A percentile compares a stretch with the other conserved stretches of the same genome.
Conservation (phyloP, 495 filamentous ascomycete species). For the Aspergillus cristatus region DNA sequence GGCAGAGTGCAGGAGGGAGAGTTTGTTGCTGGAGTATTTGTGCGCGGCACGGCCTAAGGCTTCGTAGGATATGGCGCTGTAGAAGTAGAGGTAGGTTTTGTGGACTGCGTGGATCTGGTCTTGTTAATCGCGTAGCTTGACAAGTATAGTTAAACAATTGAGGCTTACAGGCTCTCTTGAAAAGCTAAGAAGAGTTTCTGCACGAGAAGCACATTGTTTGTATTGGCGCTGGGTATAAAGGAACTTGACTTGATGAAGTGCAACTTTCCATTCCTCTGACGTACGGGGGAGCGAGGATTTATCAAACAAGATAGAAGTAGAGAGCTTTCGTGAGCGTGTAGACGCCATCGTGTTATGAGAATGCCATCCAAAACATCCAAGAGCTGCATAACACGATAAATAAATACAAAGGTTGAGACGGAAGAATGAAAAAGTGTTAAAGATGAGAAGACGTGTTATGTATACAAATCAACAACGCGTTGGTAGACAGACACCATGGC, state of each 20-base stretch:
- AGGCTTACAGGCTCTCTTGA: constrained; percentile 20
- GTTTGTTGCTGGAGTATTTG: constrained; percentile 31
- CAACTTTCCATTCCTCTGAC: constrained; percentile 23
- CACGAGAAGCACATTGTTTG: constrained; percentile 35
- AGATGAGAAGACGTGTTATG: too few relatives aligned
- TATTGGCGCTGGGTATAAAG: constrained; percentile 33
- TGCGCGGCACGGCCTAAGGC: constrained; percentile 31
- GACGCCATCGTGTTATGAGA: neutral
- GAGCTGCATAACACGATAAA: too few relatives aligned
- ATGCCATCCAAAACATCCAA: too few relatives aligned
- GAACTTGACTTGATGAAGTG: constrained; percentile 24
- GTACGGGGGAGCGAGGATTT: constrained; percentile 13
- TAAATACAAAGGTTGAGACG: too few relatives aligned
- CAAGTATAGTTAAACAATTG: neutral
- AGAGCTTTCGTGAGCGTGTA: neutral
- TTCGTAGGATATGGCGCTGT: constrained; percentile 37
- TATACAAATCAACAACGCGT: too few relatives aligned
- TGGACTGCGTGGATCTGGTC: constrained; percentile 29
- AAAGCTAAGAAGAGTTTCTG: constrained; percentile 19
- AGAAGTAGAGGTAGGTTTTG: constrained; percentile 34
- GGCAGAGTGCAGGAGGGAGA: constrained; percentile 25
- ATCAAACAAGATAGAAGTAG: neutral
- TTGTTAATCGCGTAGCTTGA: neutral
- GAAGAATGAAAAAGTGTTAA: too few relatives aligned
- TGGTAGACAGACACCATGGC: too few relatives aligned